A percentile compares a stretch with the other conserved stretches of the same genome.
phyloP scores from a whole-genome alignment of 2,329 filamentous ascomycete species.

The Aspergillus pseudoterreus region DNA sequence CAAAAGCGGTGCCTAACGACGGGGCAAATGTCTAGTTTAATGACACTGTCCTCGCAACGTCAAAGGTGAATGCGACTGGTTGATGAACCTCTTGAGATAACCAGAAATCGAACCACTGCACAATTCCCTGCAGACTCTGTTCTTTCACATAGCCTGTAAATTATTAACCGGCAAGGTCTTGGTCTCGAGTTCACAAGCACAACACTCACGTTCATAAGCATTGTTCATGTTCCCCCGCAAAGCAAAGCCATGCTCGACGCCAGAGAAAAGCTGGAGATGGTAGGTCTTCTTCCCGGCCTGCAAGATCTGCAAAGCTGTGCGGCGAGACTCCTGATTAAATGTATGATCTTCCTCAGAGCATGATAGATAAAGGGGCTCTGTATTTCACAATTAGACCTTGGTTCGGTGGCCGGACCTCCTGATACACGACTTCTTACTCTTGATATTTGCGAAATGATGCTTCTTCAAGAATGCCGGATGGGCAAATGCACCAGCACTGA shows the following conservation, averaged over 20 bases:
- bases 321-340: neutral
- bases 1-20: no score
- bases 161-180: no score
- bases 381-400: no score
- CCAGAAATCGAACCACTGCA: neutral
- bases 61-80: no score
- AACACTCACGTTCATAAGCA: neutral
- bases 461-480: neutral
- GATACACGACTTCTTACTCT: neutral
- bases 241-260: constrained; percentile 24
- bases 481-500: neutral
- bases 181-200: no score
- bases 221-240: neutral
- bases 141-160: neutral
- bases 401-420: no score
- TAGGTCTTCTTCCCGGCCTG: constrained; percentile 13
- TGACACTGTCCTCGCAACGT: no score
- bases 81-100: neutral
- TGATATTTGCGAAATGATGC: neutral
- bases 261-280: constrained; percentile 19
- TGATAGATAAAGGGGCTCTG: neutral
- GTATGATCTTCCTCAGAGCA: neutral
- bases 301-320: constrained; percentile 12
- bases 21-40: no score
- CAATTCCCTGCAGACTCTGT: neutral